These are phyloP conservation scores for Betula pendula DNA, from an alignment of 306 rosid species.

Conservation along the genomic window DNA sequence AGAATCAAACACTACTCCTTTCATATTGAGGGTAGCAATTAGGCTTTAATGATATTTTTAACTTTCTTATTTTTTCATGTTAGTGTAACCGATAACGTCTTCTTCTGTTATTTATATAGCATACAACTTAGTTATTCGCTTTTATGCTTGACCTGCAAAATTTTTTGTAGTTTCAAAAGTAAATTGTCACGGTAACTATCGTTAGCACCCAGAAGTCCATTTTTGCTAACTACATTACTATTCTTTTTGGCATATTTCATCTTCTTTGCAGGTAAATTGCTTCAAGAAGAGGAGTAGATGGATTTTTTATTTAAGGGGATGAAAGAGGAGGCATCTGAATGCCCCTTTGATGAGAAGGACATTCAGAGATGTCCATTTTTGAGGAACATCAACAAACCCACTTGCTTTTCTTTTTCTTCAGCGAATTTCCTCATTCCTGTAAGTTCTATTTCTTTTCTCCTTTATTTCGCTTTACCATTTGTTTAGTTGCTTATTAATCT, in stretches of 20 bases:
- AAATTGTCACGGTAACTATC: neutral
- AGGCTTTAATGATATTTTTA: neutral
- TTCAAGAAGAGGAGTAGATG: constrained; percentile 41
- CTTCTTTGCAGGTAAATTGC: constrained; percentile 35
- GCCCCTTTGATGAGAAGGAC: constrained; percentile 57
- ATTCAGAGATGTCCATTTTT: constrained; percentile 76
- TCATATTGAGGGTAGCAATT: neutral
- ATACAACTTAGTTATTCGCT: neutral
- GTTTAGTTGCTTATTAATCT: neutral
- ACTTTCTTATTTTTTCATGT: neutral
- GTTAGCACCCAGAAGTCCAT: neutral
- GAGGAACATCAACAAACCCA: constrained; percentile 60
- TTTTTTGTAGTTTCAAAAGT: neutral
- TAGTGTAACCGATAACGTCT: neutral
- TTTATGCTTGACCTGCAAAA: neutral
- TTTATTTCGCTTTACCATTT: neutral
- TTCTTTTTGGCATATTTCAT: constrained; percentile 1
- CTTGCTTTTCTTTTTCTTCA: constrained; percentile 63
- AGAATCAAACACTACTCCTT: neutral
- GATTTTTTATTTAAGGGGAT: constrained; percentile 55
- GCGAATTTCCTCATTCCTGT: constrained; percentile 51
- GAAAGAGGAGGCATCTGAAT: constrained; percentile 46
- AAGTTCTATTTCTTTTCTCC: constrained; percentile 27
- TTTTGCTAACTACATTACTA: neutral
- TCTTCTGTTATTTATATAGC: neutral